These are phyloP conservation scores for Suillus decipiens DNA, from an alignment of 768 basidiomycete genomes.

Conservation along the genomic window DNA sequence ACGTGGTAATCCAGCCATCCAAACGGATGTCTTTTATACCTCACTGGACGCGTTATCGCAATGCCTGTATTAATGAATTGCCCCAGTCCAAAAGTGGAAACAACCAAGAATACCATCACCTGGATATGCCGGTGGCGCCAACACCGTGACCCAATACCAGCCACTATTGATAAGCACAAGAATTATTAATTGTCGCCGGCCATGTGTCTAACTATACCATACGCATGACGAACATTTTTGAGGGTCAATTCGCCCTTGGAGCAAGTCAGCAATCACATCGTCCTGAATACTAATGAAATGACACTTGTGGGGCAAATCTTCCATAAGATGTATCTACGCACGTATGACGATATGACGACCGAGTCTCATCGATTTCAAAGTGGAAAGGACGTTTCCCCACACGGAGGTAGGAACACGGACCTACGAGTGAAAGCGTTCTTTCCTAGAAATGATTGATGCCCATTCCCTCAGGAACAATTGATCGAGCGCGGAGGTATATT, in stretches of 20 bases:
- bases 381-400: background rate
- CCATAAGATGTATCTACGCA: background rate
- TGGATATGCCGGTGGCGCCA: background rate
- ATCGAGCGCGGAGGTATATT: background rate
- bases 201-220: background rate
- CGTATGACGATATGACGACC: background rate
- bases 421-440: background rate
- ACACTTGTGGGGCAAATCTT: background rate
- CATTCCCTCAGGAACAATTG: background rate
- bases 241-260: background rate
- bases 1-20: background rate
- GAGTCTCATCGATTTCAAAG: background rate
- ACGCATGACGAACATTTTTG: background rate
- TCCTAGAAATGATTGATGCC: background rate
- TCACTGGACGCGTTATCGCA: background rate
- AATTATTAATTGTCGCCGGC: background rate
- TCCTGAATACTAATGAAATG: background rate
- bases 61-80: background rate
- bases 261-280: background rate
- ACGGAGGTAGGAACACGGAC: background rate
- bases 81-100: background rate
- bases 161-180: background rate
- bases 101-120: conserved; percentile 2
- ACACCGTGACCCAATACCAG: background rate
- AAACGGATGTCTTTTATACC: conserved; percentile 7